phyloP scores from a whole-genome alignment of 805 yeast species.

The Starmerella tilneyi region DNA sequence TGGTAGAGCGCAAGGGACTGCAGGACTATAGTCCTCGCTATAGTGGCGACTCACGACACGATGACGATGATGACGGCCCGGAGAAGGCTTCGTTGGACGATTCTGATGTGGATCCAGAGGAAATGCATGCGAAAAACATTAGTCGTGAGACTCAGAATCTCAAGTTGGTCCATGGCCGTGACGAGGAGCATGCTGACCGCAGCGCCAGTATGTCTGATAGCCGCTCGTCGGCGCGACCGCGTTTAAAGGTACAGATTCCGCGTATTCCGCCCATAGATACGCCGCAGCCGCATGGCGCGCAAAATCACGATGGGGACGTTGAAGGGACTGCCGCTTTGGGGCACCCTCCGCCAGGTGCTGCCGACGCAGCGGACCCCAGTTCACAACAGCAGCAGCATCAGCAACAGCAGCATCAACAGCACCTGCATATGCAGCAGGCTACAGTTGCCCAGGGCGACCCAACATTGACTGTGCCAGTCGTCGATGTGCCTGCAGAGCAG shows the following conservation, averaged over 20 bases:
- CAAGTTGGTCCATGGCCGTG: not conserved
- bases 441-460: not conserved
- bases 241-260: constrained; percentile 35
- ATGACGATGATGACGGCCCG: constrained; percentile 9
- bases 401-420: not conserved
- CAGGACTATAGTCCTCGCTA: constrained; percentile 5
- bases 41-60: not conserved
- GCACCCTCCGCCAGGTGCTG: not conserved
- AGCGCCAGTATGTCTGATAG: not conserved
- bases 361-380: not conserved
- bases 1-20: constrained; percentile 12
- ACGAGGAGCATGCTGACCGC: not conserved
- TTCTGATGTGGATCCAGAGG: constrained; percentile 1
- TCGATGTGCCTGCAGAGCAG: not conserved
- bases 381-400: not conserved
- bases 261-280: constrained; percentile 2
- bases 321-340: not conserved
- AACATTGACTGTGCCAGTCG: not conserved
- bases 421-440: not conserved
- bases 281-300: constrained; percentile 1
- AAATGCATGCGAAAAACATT: not conserved
- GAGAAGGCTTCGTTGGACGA: constrained; percentile 2
- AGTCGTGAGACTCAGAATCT: not conserved
- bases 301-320: not conserved
- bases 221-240: constrained; percentile 28